Evolutionary conservation across 2,329 filamentous ascomycete genomes (phyloP).

Genomic region (Paecilomyces variotii): DNA sequence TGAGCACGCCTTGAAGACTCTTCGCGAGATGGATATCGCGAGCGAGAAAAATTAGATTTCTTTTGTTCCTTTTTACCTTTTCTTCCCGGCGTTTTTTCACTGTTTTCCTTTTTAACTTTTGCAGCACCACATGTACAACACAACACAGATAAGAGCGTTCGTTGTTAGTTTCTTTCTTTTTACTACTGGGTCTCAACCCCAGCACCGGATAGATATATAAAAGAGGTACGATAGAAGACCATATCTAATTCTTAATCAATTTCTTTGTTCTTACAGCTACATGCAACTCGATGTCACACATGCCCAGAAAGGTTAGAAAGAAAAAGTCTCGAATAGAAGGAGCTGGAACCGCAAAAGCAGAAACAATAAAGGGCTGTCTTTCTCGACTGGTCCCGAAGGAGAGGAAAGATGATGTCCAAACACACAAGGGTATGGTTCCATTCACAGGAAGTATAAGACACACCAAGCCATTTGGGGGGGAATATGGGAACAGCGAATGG

Average conservation of each 20-base stretch:
- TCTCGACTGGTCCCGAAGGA: background rate
- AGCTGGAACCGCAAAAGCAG: background rate
- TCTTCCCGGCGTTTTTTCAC: background rate
- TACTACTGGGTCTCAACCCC: background rate
- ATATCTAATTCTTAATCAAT: background rate
- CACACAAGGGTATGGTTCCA: background rate
- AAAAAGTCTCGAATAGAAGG: background rate
- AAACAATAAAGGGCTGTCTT: background rate
- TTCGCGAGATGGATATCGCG: conserved; percentile 34
- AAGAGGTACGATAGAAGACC: background rate
- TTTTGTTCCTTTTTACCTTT: background rate
- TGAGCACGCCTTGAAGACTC: conserved; percentile 60
- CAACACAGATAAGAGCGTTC: background rate
- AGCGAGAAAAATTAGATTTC: background rate
- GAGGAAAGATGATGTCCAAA: background rate
- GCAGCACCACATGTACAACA: background rate
- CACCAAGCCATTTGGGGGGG: conserved; percentile 8
- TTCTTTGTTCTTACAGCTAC: background rate
- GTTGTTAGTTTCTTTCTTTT: background rate
- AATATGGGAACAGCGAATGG: conserved; percentile 2
- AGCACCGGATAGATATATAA: background rate
- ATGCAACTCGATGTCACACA: background rate
- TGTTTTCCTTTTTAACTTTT: background rate
- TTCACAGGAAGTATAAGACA: background rate
- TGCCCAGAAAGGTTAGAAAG: background rate